Evolutionary conservation across 2,329 filamentous ascomycete species (phyloP).

Genomic region (Penicillium aurantiogriseum): DNA sequence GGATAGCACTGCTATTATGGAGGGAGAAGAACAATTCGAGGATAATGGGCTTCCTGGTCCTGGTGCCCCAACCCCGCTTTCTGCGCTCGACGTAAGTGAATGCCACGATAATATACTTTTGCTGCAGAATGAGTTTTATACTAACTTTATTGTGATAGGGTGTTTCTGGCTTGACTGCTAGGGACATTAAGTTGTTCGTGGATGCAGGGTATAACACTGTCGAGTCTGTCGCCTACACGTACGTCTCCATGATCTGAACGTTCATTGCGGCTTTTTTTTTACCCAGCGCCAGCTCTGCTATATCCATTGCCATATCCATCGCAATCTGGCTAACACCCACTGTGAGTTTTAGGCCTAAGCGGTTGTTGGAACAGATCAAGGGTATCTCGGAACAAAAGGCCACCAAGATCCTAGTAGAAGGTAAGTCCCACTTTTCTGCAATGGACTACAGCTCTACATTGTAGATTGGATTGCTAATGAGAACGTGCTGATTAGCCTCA

Average conservation of each 20-base stretch:
- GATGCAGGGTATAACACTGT: constrained; percentile 95
- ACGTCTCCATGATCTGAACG: constrained; percentile 30
- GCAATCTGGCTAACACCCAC: not conserved
- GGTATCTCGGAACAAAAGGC: constrained; percentile 98
- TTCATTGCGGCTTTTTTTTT: not conserved
- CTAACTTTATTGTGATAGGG: constrained; percentile 58
- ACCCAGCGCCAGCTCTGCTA: not conserved
- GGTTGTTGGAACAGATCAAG: constrained; percentile 89
- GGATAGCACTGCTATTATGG: constrained; percentile 52
- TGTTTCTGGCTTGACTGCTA: constrained; percentile 82
- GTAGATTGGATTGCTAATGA: constrained; percentile 2
- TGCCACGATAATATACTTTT: not conserved
- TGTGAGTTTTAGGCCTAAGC: constrained; percentile 54
- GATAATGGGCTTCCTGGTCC: constrained; percentile 74
- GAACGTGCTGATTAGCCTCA: constrained; percentile 59
- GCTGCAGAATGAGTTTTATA: not conserved
- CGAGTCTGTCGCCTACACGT: constrained; percentile 93
- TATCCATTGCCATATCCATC: not conserved
- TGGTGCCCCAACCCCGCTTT: constrained; percentile 87
- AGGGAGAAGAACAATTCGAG: constrained; percentile 71
- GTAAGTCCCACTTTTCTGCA: constrained; percentile 49
- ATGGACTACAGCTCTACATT: not conserved
- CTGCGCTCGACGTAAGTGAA: constrained; percentile 72
- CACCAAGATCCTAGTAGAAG: constrained; percentile 83
- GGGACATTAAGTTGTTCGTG: constrained; percentile 88